Evolutionary conservation across 23 red algal genomes (phyloP), one percentile per base, ranked within the genome.

Genomic region (Gracilaria vermiculophylla): DNA sequence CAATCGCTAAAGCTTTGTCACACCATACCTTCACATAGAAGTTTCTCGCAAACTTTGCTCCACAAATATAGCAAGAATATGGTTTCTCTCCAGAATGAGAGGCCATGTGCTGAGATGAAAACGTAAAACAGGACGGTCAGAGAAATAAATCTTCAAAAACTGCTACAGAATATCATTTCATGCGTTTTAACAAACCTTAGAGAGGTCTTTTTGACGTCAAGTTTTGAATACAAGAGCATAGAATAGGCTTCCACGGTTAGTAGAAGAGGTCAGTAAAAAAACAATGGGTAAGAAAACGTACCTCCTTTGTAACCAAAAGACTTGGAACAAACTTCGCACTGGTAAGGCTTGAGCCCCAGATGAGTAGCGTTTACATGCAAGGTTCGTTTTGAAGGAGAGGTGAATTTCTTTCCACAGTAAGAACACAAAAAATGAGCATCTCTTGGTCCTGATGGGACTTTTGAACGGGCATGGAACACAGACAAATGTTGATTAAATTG

Each of bases 301-400:
- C 81, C 81, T 85, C 81, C 81, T 43, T 71, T 85, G 27, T 85
- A 85, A 5, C 81, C 81, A 36, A 85, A 85, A 11, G 81, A 85
- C 48, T 85, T 85, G 15, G 47, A 62, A 51, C 81, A 85, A 35
- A 56, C 21, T 5, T 65, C 47, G 43, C 81, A 85, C 20, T 69
- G 81, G 17, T 69, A 85, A 1, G 81, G 81, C 9, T 66, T 62
- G 3, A 85, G 21, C n/a, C 81, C 81, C 49, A 70, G 52, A 28
- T 85, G 81, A 7, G 81, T 70, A 9, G 62, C 81, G 25, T 85
- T 85, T 2, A 69, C 40, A 28, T 85, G 81, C 45, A 71, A n/a
- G 25, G 58, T 85, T 1, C 81, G 39, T 85, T 85, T 85, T 28
- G 81, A 85, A 19, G 81, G 81, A 23, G 81, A 85, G 3, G 61